These are phyloP conservation scores for Acer campestre DNA, from an alignment of 345 rosid species.

Conservation along the genomic window DNA sequence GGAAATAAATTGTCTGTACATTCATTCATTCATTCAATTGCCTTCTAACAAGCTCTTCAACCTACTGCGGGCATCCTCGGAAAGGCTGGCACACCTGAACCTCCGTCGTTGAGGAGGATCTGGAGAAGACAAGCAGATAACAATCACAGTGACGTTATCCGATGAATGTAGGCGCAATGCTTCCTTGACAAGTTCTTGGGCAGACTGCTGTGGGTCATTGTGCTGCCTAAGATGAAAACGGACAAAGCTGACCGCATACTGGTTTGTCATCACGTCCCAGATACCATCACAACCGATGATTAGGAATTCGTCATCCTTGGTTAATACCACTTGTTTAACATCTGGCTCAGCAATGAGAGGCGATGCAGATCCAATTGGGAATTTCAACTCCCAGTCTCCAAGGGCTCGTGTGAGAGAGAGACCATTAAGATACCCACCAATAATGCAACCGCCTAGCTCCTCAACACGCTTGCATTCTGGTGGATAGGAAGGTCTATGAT, in stretches of 20 bases:
- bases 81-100: slow-evolving; percentile 40
- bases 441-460: slow-evolving; percentile 51
- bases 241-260: slow-evolving; percentile 71
- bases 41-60: slow-evolving; percentile 58
- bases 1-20: slow-evolving; percentile 24
- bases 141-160: slow-evolving; percentile 58
- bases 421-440: slow-evolving; percentile 41
- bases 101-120: slow-evolving; percentile 43
- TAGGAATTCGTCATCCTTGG: slow-evolving; percentile 87
- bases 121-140: slow-evolving; percentile 47
- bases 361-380: slow-evolving; percentile 54
- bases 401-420: slow-evolving; percentile 80
- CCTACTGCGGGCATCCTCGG: slow-evolving; percentile 57
- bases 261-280: slow-evolving; percentile 86
- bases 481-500: slow-evolving; percentile 62
- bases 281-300: slow-evolving; percentile 89
- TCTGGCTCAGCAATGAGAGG: slow-evolving; percentile 93
- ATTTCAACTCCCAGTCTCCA: slow-evolving; percentile 91
- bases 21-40: slow-evolving; percentile 40
- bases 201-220: slow-evolving; percentile 55
- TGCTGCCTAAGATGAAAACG: slow-evolving; percentile 63
- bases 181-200: slow-evolving; percentile 60
- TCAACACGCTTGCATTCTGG: slow-evolving; percentile 77
- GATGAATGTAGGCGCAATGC: slow-evolving; percentile 54
- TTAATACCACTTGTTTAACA: slow-evolving; percentile 44